A percentile compares a stretch with the other conserved stretches of the same genome.
These are phyloP conservation scores for Cryptococcus hybrid DNA, from an alignment of 1,284 basidiomycete genomes.

Conservation along the genomic window DNA sequence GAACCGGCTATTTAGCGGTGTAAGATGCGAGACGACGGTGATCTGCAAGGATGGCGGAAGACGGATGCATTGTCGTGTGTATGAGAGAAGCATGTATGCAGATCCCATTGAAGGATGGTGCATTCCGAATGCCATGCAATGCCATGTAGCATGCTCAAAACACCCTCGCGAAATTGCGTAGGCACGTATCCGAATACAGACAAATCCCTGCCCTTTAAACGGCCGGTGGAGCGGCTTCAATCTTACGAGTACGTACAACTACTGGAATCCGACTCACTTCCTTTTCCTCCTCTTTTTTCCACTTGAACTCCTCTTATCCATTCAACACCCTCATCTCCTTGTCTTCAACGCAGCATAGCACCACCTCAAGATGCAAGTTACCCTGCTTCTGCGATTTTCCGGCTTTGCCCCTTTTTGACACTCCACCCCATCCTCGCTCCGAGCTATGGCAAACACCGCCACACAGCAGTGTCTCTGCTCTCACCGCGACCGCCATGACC, in stretches of 20 bases:
- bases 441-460: conserved; percentile 64
- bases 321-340: not conserved
- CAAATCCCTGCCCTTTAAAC: not conserved
- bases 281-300: not conserved
- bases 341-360: not conserved
- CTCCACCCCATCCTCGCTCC: conserved; percentile 74
- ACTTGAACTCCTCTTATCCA: not conserved
- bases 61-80: no score
- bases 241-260: not conserved
- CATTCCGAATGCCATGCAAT: no score
- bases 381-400: conserved; percentile 47
- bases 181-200: not conserved
- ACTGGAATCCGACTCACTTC: not conserved
- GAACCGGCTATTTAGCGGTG: no score
- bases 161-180: no score
- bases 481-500: conserved; percentile 78
- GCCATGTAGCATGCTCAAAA: no score
- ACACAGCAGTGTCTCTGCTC: conserved; percentile 66
- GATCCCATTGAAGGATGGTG: no score
- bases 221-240: not conserved
- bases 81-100: no score
- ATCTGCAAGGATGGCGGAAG: no score
- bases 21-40: no score
- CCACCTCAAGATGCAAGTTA: conserved; percentile 39
- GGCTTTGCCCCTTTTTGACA: conserved; percentile 78